phyloP scores from a whole-genome alignment of 2,329 filamentous ascomycete species.

The Diaporthe vexans region DNA sequence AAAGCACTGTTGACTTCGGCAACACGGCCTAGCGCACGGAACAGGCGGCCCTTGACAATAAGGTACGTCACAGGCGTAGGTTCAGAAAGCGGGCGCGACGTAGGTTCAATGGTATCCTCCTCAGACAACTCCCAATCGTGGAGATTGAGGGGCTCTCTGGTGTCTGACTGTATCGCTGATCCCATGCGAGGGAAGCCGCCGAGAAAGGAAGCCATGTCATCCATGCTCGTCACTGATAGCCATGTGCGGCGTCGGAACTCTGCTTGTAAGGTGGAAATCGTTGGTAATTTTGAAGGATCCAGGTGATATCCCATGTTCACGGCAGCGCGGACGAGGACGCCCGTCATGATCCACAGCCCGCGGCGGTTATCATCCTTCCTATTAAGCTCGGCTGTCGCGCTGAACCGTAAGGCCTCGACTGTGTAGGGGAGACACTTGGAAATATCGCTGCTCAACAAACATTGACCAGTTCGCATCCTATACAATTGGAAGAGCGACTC shows the following conservation, averaged over 20 bases:
- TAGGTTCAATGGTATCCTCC: conserved; percentile 61
- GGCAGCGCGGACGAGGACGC: conserved; percentile 64
- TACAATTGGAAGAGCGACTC: conserved; percentile 64
- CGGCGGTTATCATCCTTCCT: conserved; percentile 65
- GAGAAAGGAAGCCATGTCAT: conserved; percentile 67
- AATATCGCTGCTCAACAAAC: conserved; percentile 64
- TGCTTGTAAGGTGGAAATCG: conserved; percentile 61
- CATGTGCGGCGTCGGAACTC: conserved; percentile 56
- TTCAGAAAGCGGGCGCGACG: conserved; percentile 61
- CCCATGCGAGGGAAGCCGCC: conserved; percentile 64
- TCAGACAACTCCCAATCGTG: conserved; percentile 68
- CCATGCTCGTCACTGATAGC: conserved; percentile 63
- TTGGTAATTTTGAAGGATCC: conserved; percentile 53
- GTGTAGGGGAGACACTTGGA: conserved; percentile 64
- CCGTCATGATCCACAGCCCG: conserved; percentile 64
- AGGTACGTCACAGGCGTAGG: conserved; percentile 65
- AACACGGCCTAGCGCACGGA: conserved; percentile 63
- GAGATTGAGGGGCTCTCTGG: conserved; percentile 63
- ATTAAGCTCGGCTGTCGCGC: conserved; percentile 66
- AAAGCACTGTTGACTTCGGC: conserved; percentile 53
- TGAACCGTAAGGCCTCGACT: conserved; percentile 66
- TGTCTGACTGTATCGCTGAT: conserved; percentile 62
- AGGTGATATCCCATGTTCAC: conserved; percentile 69
- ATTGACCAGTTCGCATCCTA: conserved; percentile 65
- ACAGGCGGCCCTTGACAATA: conserved; percentile 64